Evolutionary conservation across 2,329 filamentous ascomycete genomes (phyloP), one percentile per base, ranked within the genome.

Genomic region (Penicillium sp.): DNA sequence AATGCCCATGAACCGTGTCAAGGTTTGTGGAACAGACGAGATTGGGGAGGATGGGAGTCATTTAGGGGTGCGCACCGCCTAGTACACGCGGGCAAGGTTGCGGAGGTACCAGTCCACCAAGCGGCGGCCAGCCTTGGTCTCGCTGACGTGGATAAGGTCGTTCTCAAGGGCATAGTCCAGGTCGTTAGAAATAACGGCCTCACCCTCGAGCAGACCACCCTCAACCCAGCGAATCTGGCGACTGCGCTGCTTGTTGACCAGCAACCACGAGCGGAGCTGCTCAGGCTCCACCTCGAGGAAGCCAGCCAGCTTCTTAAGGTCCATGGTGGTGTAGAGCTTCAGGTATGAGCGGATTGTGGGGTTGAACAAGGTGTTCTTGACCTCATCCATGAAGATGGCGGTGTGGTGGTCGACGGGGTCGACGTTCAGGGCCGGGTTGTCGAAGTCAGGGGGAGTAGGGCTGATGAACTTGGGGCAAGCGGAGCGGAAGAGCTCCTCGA

Each of bases 381-480:
- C 94, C 83, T 99, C 95, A 70, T 97, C 93, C 94, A 99, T 98
- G 85, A 99, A 99, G 81, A 99, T 90, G 72, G 90, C 85, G 66
- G 96, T 88, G 81, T 99, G 94, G 84, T 99, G 95, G 82, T 99
- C 94, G 67, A 97, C 87, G 45, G 95, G 95, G 82, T 99, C 95
- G 71, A 98, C 85, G 84, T 99, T 99, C 81, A 93, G 81, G 79
- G 93, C 88, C 64, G 95, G 92, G 85, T 96, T 94, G 76, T 98
- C 95, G 78, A 99, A 99, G 82, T 99, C 93, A 55, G 95, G 95
- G 59, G 93, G 92, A 17, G 95, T 95, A 54, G 95, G 95, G 63
- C 90, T 96, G 85, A 99, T 99, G 86, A 99, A 99, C 84, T 97
- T 98, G 79, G 95, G 95, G 88, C 95, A 98, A n/a, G 95, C 91